Conservation (phyloP, 2,329 filamentous ascomycete genomes). For the Exophiala xenobiotica region DNA sequence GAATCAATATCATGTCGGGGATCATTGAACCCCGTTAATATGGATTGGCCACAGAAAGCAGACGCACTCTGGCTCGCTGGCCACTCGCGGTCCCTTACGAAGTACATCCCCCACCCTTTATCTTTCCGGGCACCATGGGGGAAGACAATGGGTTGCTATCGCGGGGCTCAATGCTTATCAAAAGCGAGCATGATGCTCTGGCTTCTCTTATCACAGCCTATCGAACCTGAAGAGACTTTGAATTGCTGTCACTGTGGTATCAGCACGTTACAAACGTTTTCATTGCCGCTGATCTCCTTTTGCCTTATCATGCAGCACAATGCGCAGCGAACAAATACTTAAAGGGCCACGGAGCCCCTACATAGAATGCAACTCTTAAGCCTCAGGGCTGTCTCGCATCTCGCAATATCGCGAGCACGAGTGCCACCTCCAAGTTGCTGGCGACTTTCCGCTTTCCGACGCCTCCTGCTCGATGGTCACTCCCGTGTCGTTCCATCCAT, state of each 20-base stretch:
- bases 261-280: constrained; percentile 2
- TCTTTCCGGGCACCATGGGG: too few species aligned
- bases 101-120: too few species aligned
- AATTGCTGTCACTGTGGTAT: background rate
- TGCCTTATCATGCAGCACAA: constrained; percentile 13
- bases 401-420: too few species aligned
- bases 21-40: too few species aligned
- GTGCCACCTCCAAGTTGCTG: too few species aligned
- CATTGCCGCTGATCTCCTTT: constrained; percentile 17
- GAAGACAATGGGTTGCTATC: constrained; percentile 18
- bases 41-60: too few species aligned
- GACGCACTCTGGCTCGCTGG: background rate
- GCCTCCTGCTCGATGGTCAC: too few species aligned
- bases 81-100: too few species aligned
- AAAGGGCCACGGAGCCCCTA: constrained; percentile 4
- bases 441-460: too few species aligned
- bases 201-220: constrained; percentile 9
- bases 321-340: background rate
- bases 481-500: too few species aligned
- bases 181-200: background rate
- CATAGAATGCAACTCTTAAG: background rate
- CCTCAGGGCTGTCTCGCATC: background rate
- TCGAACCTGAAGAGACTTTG: constrained; percentile 1
- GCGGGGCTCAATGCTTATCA: constrained; percentile 22
- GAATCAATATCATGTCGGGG: too few species aligned